phyloP scores from a whole-genome alignment of 2,329 filamentous ascomycete species.

The Cercospora zeina region DNA sequence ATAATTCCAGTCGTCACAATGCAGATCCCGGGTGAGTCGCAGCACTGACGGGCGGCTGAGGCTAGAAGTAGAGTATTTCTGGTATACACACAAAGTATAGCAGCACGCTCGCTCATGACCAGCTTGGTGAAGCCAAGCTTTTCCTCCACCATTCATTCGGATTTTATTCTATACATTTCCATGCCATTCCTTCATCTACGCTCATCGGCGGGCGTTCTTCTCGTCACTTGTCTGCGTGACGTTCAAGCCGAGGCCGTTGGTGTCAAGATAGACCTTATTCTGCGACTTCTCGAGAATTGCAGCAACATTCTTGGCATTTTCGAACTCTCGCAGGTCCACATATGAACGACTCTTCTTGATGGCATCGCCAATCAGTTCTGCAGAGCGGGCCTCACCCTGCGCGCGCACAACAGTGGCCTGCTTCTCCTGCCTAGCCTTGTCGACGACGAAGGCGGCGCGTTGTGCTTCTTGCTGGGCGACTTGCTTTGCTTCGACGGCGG shows the following conservation, averaged over 20 bases:
- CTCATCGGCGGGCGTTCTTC: conserved; percentile 20
- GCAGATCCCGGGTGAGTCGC: background rate
- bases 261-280: conserved; percentile 93
- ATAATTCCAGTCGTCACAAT: background rate
- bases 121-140: conserved; percentile 6
- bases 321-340: conserved; percentile 95
- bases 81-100: conserved; percentile 17
- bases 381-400: conserved; percentile 97
- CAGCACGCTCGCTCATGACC: conserved; percentile 3
- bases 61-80: conserved; percentile 21
- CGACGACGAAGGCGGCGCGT: conserved; percentile 93
- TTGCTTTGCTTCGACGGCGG: conserved; percentile 69
- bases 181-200: background rate
- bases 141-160: background rate
- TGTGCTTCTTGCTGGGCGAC: conserved; percentile 88
- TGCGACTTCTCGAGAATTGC: conserved; percentile 80
- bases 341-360: conserved; percentile 99
- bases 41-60: background rate
- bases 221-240: conserved; percentile 53
- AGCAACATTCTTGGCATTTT: conserved; percentile 92
- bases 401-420: conserved; percentile 98
- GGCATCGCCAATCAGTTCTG: conserved; percentile 95
- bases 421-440: conserved; percentile 99
- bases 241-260: conserved; percentile 87
- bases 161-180: conserved; percentile 5